These are phyloP conservation scores for Rhododendron griersonianum DNA, from an alignment of 148 eudicot genomes.

Conservation along the genomic window DNA sequence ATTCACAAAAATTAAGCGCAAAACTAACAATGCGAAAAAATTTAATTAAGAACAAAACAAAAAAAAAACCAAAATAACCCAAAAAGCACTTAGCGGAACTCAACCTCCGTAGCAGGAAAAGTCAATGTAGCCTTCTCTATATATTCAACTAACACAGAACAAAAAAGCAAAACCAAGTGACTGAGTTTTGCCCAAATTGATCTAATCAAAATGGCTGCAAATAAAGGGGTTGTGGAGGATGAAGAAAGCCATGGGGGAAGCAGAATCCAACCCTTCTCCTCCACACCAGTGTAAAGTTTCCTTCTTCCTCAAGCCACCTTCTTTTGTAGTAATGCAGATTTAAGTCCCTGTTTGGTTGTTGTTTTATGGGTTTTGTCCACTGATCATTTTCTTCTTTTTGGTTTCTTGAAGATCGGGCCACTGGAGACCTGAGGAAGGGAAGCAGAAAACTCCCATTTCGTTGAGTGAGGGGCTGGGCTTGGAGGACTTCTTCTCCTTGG, in stretches of 20 bases:
- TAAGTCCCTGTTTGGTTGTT: background rate
- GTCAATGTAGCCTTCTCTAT: background rate
- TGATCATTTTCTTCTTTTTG: background rate
- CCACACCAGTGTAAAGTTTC: slow-evolving; percentile 15
- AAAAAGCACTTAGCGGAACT: no score
- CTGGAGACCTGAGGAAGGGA: slow-evolving; percentile 14
- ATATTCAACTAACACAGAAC: background rate
- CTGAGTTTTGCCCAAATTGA: background rate
- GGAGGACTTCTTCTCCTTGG: slow-evolving; percentile 21
- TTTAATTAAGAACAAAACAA: no score
- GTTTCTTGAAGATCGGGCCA: slow-evolving; percentile 8
- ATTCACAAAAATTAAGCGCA: no score
- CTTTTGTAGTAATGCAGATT: background rate
- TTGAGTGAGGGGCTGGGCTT: slow-evolving; percentile 20
- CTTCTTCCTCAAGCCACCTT: background rate
- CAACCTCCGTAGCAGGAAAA: background rate
- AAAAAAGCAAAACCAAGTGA: background rate
- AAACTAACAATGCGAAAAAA: no score
- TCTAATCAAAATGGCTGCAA: slow-evolving; percentile 7
- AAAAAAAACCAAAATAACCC: no score
- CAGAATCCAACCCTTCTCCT: slow-evolving; percentile 17
- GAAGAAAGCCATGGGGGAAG: slow-evolving; percentile 15
- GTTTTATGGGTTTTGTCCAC: background rate
- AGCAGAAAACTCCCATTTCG: slow-evolving; percentile 5
- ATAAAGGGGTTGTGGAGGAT: slow-evolving; percentile 7